Base-by-base conservation (phyloP, 2,329 filamentous ascomycete species). In the Pseudopithomyces chartarum region DNA sequence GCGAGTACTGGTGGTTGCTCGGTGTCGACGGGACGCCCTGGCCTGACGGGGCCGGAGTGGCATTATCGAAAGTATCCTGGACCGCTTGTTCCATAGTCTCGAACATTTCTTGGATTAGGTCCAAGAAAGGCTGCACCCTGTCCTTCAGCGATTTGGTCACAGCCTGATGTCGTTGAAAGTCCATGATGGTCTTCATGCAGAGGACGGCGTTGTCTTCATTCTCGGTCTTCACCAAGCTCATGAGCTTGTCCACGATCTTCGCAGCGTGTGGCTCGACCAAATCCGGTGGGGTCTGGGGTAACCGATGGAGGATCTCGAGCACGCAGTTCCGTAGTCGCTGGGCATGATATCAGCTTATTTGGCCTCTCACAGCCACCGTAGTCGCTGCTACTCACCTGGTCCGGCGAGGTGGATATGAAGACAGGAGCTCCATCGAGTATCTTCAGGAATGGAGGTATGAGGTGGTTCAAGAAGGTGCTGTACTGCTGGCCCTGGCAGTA, bases 171-270 rank as follows among this genome's bases (percentile, higher is more conserved):
- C 95, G 88, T 84, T 96, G 92, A 62, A 98, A 89, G 73, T 99
- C 95, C 81, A 97, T 97, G 50, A 96, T 92, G 13, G 94, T 96
- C 82, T 99, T 99, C 79, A 99, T 92, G 74, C 94, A 97, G 60
- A 99, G 81, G n/a, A 96, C 92, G 2, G 94, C 95, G 82, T 99
- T 99, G 61, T 99, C 95, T 78, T 99, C 95, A 68, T 99, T 99
- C 77, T 99, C 95, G 40, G 87, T 89, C 65, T 89, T 88, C 57
- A 98, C 92, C 56, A 99, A 81, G 53, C 86, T 85, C 87, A 98
- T 94, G 61, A 98, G 84, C 63, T 96, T 84, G 71, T 97, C 93
- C 57, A 97, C 91, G 58, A 96, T 88, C 72, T 96, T 91, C 62
- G 88, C 85, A 38, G 94, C 93, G 76, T 94, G 96, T 0, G 89